Conservation (phyloP, 225 moss, liverwort and hornwort species). For the Straminergon stramineum region DNA sequence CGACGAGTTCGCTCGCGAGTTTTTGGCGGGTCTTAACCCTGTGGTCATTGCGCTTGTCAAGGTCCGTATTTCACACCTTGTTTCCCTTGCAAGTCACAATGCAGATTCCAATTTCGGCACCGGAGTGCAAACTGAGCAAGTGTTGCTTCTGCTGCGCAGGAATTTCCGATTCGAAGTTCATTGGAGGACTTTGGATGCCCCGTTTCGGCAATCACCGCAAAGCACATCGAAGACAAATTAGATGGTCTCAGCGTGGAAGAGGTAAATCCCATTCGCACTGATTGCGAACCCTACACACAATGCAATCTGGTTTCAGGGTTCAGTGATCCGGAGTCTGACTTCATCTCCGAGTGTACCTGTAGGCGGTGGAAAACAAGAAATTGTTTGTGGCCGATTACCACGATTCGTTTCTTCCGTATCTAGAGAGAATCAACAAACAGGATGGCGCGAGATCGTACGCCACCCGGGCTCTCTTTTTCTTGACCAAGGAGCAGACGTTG, state of each 20-base stretch:
- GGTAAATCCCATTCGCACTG: not conserved
- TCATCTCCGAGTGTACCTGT: not conserved
- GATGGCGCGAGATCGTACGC: conserved; percentile 27
- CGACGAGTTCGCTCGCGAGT: conserved; percentile 34
- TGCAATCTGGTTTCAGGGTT: not conserved
- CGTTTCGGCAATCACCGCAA: conserved; percentile 16
- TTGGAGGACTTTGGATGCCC: conserved; percentile 11
- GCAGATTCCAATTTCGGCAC: not conserved
- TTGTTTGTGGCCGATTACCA: conserved; percentile 39
- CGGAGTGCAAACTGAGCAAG: not conserved
- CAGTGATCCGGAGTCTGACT: not conserved
- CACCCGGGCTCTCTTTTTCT: conserved; percentile 28
- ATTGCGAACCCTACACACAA: not conserved
- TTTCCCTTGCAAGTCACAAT: not conserved
- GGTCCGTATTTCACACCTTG: not conserved
- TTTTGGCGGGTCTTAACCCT: conserved; percentile 39
- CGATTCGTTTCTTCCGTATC: conserved; percentile 48
- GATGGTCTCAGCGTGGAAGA: conserved; percentile 7
- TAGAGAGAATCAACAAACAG: conserved; percentile 35
- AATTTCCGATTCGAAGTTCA: conserved; percentile 41
- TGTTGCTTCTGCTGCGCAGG: not conserved
- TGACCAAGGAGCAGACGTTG: conserved; percentile 14
- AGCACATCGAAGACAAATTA: conserved; percentile 11
- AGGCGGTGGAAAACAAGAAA: conserved; percentile 16
- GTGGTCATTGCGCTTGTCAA: conserved; percentile 12